These are phyloP conservation scores for Dothistroma pini DNA, from an alignment of 2,329 filamentous ascomycete species.

Conservation along the genomic window DNA sequence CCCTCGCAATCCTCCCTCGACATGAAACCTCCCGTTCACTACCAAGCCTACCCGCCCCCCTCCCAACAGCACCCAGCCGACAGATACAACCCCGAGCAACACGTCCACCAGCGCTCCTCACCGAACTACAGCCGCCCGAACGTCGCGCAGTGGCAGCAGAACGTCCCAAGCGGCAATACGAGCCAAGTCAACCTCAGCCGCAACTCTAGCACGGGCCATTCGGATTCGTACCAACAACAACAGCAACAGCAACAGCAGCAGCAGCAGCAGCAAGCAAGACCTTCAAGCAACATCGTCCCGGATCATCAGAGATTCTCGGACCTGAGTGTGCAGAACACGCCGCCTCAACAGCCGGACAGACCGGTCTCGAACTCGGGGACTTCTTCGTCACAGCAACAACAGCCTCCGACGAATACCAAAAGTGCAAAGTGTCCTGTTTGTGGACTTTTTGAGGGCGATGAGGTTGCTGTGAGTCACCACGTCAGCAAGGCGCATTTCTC, in stretches of 20 bases:
- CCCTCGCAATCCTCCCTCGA: conserved; percentile 10
- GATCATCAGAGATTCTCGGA: conserved; percentile 26
- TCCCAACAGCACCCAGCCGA: conserved; percentile 15
- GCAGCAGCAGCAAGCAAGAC: conserved; percentile 11
- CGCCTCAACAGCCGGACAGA: not conserved
- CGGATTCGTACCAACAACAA: not conserved
- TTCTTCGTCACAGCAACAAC: not conserved
- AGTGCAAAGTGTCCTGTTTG: conserved; percentile 35
- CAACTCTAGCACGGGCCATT: conserved; percentile 4
- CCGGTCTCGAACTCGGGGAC: not conserved
- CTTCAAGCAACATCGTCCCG: conserved; percentile 17
- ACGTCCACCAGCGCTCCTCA: conserved; percentile 3
- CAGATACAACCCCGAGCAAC: conserved; percentile 12
- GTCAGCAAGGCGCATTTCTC: conserved; percentile 31
- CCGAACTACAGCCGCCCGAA: not conserved
- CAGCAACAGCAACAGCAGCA: not conserved
- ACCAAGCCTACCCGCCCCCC: conserved; percentile 19
- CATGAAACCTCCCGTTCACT: conserved; percentile 7
- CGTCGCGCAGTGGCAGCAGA: conserved; percentile 22
- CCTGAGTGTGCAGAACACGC: conserved; percentile 10
- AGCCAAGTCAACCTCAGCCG: conserved; percentile 6
- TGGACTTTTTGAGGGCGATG: conserved; percentile 33
- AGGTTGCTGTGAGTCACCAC: conserved; percentile 34
- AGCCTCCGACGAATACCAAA: conserved; percentile 13
- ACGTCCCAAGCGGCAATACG: conserved; percentile 2